Conservation (phyloP, 176 grass and related monocot species). For the Melocanna baccifera region DNA sequence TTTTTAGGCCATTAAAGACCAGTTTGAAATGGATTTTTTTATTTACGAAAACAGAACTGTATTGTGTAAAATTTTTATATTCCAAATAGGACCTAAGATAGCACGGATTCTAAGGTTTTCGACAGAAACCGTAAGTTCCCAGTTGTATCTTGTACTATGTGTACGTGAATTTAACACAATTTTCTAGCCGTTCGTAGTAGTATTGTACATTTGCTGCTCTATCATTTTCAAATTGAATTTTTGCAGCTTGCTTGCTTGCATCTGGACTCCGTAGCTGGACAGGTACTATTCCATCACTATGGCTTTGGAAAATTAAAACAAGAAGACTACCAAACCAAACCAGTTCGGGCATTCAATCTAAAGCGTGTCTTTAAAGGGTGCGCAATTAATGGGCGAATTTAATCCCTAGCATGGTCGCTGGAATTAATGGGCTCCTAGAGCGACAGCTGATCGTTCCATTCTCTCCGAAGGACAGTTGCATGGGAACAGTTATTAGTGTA, state of each 20-base stretch:
- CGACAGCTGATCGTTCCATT: not conserved
- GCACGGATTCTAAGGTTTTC: not conserved
- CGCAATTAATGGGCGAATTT: slow-evolving; percentile 9
- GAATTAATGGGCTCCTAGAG: not conserved
- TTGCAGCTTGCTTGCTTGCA: not conserved
- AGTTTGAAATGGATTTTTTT: no score
- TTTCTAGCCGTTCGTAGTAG: not conserved
- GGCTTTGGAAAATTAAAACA: slow-evolving; percentile 22
- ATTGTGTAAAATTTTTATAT: no score
- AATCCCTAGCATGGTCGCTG: slow-evolving; percentile 6
- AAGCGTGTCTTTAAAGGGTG: slow-evolving; percentile 27
- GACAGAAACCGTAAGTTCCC: not conserved
- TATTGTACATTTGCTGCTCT: not conserved
- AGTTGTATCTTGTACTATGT: not conserved
- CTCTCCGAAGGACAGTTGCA: not conserved
- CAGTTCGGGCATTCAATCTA: slow-evolving; percentile 24
- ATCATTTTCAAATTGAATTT: slow-evolving; percentile 3
- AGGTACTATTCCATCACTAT: not conserved
- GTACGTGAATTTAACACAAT: not conserved
- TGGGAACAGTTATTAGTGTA: not conserved
- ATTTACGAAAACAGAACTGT: no score
- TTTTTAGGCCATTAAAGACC: not conserved
- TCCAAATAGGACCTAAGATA: not conserved
- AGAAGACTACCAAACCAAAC: not conserved
- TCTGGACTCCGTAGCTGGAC: not conserved